These are phyloP conservation scores for Marchantia polymorpha DNA, from an alignment of 225 moss, liverwort and hornwort species.

Conservation along the genomic window DNA sequence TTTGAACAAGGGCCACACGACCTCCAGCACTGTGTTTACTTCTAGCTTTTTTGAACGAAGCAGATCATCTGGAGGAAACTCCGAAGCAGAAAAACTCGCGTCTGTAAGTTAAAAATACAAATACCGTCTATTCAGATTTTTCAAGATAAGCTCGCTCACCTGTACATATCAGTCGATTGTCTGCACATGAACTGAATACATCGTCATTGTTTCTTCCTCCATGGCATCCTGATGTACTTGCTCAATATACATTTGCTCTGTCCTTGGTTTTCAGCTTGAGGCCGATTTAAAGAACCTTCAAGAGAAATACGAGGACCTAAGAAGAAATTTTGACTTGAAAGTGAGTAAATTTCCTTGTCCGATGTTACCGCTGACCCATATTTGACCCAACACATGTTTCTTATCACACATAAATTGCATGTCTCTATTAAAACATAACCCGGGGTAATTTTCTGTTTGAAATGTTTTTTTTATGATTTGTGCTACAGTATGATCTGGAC, in stretches of 20 bases:
- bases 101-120: slow-evolving; percentile 16
- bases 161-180: not conserved
- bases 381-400: too few species aligned
- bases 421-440: too few species aligned
- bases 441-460: too few species aligned
- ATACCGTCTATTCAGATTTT: not conserved
- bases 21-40: slow-evolving; percentile 43
- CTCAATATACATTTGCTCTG: not conserved
- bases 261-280: slow-evolving; percentile 49
- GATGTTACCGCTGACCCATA: not conserved
- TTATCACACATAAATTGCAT: too few species aligned
- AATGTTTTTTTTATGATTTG: too few species aligned
- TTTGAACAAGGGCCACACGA: slow-evolving; percentile 57
- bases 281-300: slow-evolving; percentile 52
- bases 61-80: slow-evolving; percentile 26
- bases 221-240: not conserved
- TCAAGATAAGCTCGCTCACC: not conserved
- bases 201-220: not conserved
- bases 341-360: slow-evolving; percentile 26
- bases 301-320: slow-evolving; percentile 52
- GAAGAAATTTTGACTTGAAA: slow-evolving; percentile 52
- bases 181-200: not conserved
- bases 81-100: slow-evolving; percentile 17
- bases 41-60: slow-evolving; percentile 34
- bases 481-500: not conserved